Conservation (phyloP, 2,329 filamentous ascomycete genomes). For the Calonectria henricotiae region DNA sequence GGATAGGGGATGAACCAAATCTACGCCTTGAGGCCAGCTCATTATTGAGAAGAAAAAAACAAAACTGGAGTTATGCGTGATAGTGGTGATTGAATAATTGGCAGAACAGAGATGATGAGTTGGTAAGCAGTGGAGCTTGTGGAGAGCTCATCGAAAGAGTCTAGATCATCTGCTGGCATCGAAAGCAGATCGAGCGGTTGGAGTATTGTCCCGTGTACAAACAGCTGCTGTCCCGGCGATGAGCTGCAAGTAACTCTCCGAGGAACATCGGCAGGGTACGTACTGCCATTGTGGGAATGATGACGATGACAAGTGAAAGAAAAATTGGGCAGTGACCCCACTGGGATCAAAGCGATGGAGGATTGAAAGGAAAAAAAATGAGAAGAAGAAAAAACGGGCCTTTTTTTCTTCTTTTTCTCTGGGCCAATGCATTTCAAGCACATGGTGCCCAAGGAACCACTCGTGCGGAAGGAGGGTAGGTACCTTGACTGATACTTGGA, state of each 20-base stretch:
- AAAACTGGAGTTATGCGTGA: constrained; percentile 17
- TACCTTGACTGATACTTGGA: constrained; percentile 21
- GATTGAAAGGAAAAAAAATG: constrained; percentile 16
- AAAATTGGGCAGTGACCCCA: constrained; percentile 26
- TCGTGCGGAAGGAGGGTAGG: background rate
- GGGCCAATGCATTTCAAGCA: constrained; percentile 1
- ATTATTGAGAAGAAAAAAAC: no score
- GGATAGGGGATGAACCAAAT: constrained; percentile 12
- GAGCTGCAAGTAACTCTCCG: constrained; percentile 22
- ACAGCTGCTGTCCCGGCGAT: constrained; percentile 19
- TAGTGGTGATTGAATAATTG: constrained; percentile 16
- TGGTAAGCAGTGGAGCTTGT: constrained; percentile 1
- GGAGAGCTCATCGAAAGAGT: constrained; percentile 11
- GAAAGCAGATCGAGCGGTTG: constrained; percentile 6
- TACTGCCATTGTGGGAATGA: constrained; percentile 9
- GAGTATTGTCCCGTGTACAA: background rate
- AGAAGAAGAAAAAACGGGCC: constrained; percentile 16
- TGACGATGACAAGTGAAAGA: constrained; percentile 14
- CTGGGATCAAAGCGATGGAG: constrained; percentile 18
- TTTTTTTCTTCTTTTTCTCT: background rate
- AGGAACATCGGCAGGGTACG: constrained; percentile 9
- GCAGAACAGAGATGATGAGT: constrained; percentile 1
- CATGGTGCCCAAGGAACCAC: constrained; percentile 15
- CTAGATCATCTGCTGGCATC: constrained; percentile 4
- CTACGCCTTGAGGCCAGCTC: constrained; percentile 6